These are phyloP conservation scores for Tilletia horrida DNA, from an alignment of 1,284 basidiomycete species.

Conservation along the genomic window DNA sequence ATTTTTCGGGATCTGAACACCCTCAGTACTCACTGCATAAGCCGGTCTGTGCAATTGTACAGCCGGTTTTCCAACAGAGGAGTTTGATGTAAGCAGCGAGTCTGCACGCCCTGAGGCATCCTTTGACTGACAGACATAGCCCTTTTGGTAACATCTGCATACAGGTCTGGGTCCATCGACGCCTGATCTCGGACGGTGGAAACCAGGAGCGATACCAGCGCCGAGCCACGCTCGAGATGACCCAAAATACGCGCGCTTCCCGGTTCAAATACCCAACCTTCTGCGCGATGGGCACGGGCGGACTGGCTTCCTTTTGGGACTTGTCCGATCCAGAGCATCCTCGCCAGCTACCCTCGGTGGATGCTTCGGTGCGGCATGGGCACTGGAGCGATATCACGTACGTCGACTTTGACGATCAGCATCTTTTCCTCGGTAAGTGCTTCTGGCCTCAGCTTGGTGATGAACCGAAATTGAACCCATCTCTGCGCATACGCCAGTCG, in stretches of 20 bases:
- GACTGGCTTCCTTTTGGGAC: constrained; percentile 11
- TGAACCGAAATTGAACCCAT: too few species aligned
- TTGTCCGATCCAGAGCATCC: neutral
- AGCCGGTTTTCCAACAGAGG: too few species aligned
- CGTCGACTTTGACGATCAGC: constrained; percentile 14
- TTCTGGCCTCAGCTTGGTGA: too few species aligned
- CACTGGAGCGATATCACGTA: neutral
- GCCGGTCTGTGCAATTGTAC: too few species aligned
- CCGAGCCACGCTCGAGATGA: neutral
- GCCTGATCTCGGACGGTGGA: neutral
- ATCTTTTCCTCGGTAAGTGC: constrained; percentile 6
- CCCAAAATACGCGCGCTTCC: neutral
- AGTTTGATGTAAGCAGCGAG: too few species aligned
- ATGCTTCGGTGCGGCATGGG: neutral
- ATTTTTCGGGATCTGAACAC: neutral
- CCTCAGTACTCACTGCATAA: neutral
- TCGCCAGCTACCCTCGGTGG: neutral
- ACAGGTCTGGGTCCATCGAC: constrained; percentile 11
- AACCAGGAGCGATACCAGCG: constrained; percentile 3
- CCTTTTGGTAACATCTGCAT: too few species aligned
- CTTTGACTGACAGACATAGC: too few species aligned
- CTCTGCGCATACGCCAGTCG: neutral
- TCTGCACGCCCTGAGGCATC: too few species aligned
- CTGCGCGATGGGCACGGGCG: neutral
- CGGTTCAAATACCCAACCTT: constrained; percentile 13